Evolutionary conservation across 2,329 filamentous ascomycete species (phyloP).

Genomic region (Ambrosiella xylebori): DNA sequence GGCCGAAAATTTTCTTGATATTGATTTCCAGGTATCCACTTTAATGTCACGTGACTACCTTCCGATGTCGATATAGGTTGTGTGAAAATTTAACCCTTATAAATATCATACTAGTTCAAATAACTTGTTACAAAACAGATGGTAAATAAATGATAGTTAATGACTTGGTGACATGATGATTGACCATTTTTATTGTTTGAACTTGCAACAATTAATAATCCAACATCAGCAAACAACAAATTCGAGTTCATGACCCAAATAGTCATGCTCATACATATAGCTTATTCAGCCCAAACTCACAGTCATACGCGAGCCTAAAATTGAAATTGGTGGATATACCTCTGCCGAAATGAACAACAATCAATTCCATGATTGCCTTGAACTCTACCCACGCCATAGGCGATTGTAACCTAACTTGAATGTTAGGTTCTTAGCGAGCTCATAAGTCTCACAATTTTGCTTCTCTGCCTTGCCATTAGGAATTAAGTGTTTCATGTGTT

Average conservation of each 20-base stretch:
- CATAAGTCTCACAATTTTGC: too few relatives aligned
- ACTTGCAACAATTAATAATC: too few relatives aligned
- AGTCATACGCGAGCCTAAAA: not conserved
- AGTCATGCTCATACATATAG: not conserved
- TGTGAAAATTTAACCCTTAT: conserved; percentile 5
- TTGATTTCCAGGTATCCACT: not conserved
- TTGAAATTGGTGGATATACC: not conserved
- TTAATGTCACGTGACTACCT: not conserved
- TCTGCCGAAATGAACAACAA: not conserved
- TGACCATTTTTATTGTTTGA: too few relatives aligned
- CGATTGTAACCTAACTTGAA: not conserved
- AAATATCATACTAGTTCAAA: too few relatives aligned
- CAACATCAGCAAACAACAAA: too few relatives aligned
- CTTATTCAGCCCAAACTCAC: not conserved
- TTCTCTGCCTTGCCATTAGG: too few relatives aligned
- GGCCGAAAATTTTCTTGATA: conserved; percentile 6
- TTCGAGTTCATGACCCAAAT: not conserved
- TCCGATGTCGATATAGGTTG: not conserved
- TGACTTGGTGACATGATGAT: too few relatives aligned
- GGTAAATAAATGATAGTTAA: too few relatives aligned
- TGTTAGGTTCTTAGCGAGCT: too few relatives aligned
- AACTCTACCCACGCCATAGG: not conserved
- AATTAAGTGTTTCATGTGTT: too few relatives aligned
- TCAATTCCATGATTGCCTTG: not conserved
- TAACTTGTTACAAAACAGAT: too few relatives aligned